Percentiles rank a stretch among this genome's conserved stretches.
phyloP scores from a whole-genome alignment of 1,284 basidiomycete species.

The Cryptococcus deneoformans region DNA sequence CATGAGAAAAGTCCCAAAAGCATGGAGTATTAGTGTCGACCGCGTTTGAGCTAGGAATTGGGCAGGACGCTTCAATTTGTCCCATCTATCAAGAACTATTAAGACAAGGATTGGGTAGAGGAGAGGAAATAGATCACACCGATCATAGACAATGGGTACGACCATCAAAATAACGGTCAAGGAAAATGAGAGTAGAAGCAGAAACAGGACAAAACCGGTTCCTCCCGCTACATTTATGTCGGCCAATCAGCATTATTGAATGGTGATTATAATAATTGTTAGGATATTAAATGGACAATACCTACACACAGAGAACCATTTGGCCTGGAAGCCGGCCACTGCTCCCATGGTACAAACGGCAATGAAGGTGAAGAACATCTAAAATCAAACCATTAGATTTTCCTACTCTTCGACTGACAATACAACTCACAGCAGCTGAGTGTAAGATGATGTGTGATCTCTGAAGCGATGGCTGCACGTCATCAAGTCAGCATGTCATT shows the following conservation, averaged over 20 bases:
- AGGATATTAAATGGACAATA: conserved; percentile 21
- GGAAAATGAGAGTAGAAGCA: conserved; percentile 69
- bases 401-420: not conserved
- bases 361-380: conserved; percentile 85
- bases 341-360: conserved; percentile 83
- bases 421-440: conserved; percentile 19
- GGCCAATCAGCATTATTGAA: not conserved
- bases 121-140: conserved; percentile 47
- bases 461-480: conserved; percentile 21
- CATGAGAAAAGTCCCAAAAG: conserved; percentile 61
- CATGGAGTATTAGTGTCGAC: conserved; percentile 73
- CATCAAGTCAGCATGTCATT: not conserved
- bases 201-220: conserved; percentile 77
- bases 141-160: conserved; percentile 78
- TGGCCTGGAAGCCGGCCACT: conserved; percentile 79
- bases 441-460: conserved; percentile 26
- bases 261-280: not conserved
- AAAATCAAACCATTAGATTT: not conserved
- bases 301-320: conserved; percentile 82
- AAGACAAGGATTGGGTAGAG: not conserved
- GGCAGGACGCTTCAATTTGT: conserved; percentile 69
- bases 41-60: conserved; percentile 75
- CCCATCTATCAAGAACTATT: conserved; percentile 48
- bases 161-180: conserved; percentile 67
- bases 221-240: conserved; percentile 63